Evolutionary conservation across 129 eudicot genomes (phyloP), one percentile per base, ranked within the genome.

Genomic region (Pittosporum tobira): DNA sequence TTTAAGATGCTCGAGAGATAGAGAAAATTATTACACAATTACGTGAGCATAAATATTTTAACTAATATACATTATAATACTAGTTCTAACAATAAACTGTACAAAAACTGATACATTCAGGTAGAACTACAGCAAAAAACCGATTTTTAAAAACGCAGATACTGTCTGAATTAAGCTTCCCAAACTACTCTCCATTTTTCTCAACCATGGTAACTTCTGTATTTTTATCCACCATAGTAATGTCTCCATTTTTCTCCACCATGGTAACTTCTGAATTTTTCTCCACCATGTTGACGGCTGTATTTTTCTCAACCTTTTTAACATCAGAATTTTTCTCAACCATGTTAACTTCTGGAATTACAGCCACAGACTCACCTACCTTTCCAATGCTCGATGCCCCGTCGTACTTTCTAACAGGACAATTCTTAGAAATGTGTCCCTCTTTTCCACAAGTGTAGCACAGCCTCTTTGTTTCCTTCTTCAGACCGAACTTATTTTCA

Each of bases 401-500:
- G 37, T n/a, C 26, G 23, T 20, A 10, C 56, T 62, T 71, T 10
- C 65, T 31, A 21, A 54, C 36, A 0, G 51, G 82, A 71, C 88
- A 80, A 51, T 76, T 28, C 23, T 61, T 74, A 7, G 70, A 72
- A 6, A 78, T 68, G 57, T 85, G 88, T 14, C 94, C 88, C 61
- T 75, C 85, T 49, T 73, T 74, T 13, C 73, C 71, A 58, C 88
- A 85, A 28, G 43, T 69, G 70, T 73, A 85, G 57, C 95, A 85
- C 38, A 61, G 43, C 7, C 66, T 72, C 71, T 63, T 84, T 40
- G n/a, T 51, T 20, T 77, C 77, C 20, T 12, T 69, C 37, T 65
- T 67, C 21, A 24, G 51, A 28, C 71, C 71, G 46, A 54, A n/a
- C 65, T 30, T 69, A 20, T 51, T 31, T 7, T 42, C 64, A 18